Evolutionary conservation across 1,139 yeast genomes (phyloP).

Genomic region (Lodderomyces beijingensis): DNA sequence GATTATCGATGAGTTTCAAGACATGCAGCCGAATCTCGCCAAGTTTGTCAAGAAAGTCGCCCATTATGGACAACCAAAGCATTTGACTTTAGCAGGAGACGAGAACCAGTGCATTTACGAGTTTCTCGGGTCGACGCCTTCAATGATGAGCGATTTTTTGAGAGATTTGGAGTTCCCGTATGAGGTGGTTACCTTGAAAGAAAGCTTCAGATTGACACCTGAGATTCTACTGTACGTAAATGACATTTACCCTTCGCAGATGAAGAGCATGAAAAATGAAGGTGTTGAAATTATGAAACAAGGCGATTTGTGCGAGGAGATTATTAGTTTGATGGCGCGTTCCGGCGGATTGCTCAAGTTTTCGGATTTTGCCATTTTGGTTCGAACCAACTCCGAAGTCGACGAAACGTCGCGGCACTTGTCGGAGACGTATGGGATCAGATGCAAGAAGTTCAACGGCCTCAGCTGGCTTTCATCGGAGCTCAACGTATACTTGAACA

Average conservation of each 20-base stretch:
- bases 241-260: slow-evolving; percentile 12
- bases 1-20: slow-evolving; percentile 75
- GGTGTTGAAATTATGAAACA: slow-evolving; percentile 1
- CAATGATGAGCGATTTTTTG: slow-evolving; percentile 21
- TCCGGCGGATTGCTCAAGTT: slow-evolving; percentile 41
- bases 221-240: slow-evolving; percentile 46
- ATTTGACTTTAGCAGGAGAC: slow-evolving; percentile 69
- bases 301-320: slow-evolving; percentile 3
- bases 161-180: slow-evolving; percentile 22
- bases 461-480: slow-evolving; percentile 53
- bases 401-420: slow-evolving; percentile 40
- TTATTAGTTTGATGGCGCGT: slow-evolving; percentile 25
- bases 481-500: slow-evolving; percentile 47
- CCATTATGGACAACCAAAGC: slow-evolving; percentile 30
- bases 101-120: slow-evolving; percentile 68
- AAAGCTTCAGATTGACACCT: slow-evolving; percentile 58
- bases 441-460: slow-evolving; percentile 40
- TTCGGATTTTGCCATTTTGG: slow-evolving; percentile 52
- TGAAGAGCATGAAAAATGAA: slow-evolving; percentile 18
- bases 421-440: slow-evolving; percentile 34
- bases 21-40: slow-evolving; percentile 52
- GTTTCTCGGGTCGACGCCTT: slow-evolving; percentile 53
- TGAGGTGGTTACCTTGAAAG: slow-evolving; percentile 31
- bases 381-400: slow-evolving; percentile 52
- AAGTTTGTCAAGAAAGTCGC: slow-evolving; percentile 39